Percentiles rank a stretch among this genome's conserved stretches.
Evolutionary conservation across 805 yeast genomes (phyloP).

Genomic region (Teunomyces barrocoloradensis): DNA sequence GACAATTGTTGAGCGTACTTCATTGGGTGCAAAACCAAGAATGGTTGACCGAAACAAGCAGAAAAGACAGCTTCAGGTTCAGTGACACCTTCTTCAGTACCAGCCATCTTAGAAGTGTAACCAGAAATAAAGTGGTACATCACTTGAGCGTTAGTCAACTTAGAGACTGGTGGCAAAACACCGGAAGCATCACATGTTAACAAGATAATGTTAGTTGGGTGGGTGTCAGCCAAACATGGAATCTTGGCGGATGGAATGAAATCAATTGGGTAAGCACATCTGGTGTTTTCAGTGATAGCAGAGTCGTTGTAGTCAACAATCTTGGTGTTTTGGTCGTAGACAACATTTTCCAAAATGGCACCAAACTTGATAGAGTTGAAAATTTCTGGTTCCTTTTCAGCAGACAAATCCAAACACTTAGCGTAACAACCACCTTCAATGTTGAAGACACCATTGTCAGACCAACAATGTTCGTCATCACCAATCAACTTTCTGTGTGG

Average conservation of each 20-base stretch:
- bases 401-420: constrained; percentile 85
- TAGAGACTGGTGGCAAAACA: constrained; percentile 95
- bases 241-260: constrained; percentile 94
- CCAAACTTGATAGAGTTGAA: constrained; percentile 94
- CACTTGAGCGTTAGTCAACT: constrained; percentile 89
- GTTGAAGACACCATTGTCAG: constrained; percentile 96
- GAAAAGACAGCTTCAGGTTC: constrained; percentile 98
- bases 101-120: constrained; percentile 99
- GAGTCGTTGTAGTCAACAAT: constrained; percentile 82
- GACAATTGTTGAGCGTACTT: constrained; percentile 94
- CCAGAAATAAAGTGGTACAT: constrained; percentile 99
- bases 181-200: constrained; percentile 98
- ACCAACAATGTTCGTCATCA: constrained; percentile 99
- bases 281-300: constrained; percentile 90
- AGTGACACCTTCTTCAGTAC: constrained; percentile 97
- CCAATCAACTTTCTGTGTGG: constrained; percentile 92
- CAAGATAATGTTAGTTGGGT: constrained; percentile 88
- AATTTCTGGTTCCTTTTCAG: constrained; percentile 96
- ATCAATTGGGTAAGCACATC: constrained; percentile 98
- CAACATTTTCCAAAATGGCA: constrained; percentile 89
- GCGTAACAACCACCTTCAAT: constrained; percentile 99
- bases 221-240: constrained; percentile 86
- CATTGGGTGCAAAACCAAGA: constrained; percentile 97
- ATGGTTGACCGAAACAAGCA: constrained; percentile 99
- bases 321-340: constrained; percentile 75